Evolutionary conservation across 495 filamentous ascomycete species (phyloP).

Genomic region (Talaromyces thailandensis): DNA sequence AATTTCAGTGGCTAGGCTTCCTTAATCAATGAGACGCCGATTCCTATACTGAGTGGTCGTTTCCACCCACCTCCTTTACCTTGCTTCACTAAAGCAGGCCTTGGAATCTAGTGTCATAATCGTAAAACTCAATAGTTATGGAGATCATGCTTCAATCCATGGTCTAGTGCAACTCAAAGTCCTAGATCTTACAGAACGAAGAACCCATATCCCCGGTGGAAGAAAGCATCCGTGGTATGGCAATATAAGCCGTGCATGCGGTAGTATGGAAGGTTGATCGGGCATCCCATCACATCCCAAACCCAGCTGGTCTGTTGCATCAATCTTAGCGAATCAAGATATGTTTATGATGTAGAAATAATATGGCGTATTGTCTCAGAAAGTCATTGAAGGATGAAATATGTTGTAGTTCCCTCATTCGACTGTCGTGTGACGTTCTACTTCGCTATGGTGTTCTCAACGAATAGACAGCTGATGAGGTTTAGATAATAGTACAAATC

Average conservation of each 20-base stretch:
- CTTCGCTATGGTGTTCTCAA: neutral
- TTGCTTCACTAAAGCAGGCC: neutral
- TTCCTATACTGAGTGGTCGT: neutral
- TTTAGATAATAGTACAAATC: neutral
- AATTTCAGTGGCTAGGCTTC: neutral
- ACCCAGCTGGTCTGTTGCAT: neutral
- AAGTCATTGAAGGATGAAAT: neutral
- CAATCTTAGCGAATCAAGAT: neutral
- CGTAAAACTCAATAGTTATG: neutral
- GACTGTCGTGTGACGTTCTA: neutral
- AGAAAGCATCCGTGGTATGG: neutral
- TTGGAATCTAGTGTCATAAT: neutral
- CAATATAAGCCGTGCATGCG: neutral
- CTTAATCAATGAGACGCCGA: neutral
- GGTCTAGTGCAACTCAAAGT: neutral
- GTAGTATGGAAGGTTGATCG: neutral
- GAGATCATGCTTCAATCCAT: neutral
- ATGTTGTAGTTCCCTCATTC: neutral
- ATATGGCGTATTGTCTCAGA: neutral
- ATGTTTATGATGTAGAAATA: neutral
- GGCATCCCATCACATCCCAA: neutral
- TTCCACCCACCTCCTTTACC: neutral
- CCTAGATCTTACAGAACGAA: neutral
- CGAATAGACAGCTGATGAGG: neutral
- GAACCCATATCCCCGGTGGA: neutral